These are phyloP conservation scores for Acorus gramineus DNA, from an alignment of 106 monocot genomes.

Conservation along the genomic window DNA sequence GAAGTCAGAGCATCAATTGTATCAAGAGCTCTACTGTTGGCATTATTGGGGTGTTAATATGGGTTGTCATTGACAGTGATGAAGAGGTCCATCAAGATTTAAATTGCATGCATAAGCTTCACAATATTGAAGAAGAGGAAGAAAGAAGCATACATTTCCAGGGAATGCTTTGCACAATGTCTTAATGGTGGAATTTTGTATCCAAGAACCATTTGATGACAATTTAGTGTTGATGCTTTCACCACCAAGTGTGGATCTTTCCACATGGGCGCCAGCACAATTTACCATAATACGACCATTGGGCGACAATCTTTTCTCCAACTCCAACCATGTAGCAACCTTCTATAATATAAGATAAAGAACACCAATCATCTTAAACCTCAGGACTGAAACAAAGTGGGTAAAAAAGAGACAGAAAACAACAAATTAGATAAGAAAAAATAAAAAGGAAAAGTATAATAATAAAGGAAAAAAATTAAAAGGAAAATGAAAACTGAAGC, in stretches of 20 bases:
- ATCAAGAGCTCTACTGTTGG: no score
- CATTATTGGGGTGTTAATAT: no score
- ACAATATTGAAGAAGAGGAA: not conserved
- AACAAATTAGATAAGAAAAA: not conserved
- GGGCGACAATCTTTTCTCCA: slow-evolving; percentile 72
- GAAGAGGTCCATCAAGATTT: no score
- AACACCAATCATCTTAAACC: no score
- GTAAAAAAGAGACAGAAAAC: not conserved
- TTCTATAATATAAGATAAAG: slow-evolving; percentile 6
- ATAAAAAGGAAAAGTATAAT: not conserved
- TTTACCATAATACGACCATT: slow-evolving; percentile 84
- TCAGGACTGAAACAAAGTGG: no score
- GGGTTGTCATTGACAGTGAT: no score
- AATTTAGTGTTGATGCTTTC: slow-evolving; percentile 7
- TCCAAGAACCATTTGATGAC: slow-evolving; percentile 33
- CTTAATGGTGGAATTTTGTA: slow-evolving; percentile 57
- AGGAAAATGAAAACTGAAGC: no score
- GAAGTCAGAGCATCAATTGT: no score
- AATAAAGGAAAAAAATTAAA: no score
- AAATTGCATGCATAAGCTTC: not conserved
- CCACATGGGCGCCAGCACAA: slow-evolving; percentile 62
- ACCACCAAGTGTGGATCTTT: slow-evolving; percentile 19
- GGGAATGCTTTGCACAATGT: slow-evolving; percentile 52
- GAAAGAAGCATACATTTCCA: slow-evolving; percentile 22
- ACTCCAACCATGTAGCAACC: slow-evolving; percentile 63